Percentiles rank a stretch among this genome's conserved stretches.
Conservation (phyloP, 345 rosid species). For the Eucalyptus sp. region DNA sequence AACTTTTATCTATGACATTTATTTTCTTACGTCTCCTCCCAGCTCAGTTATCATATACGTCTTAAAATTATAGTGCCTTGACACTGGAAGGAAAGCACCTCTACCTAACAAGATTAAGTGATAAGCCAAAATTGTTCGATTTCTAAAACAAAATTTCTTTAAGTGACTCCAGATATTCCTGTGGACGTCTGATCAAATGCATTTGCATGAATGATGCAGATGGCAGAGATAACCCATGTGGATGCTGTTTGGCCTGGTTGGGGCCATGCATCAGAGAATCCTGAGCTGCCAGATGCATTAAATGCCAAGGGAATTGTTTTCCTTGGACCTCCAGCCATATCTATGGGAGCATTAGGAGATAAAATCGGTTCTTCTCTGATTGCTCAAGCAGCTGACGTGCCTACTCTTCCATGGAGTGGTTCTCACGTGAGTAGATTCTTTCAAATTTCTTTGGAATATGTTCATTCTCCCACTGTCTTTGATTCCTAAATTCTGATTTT, state of each 20-base stretch:
- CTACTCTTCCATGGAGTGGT: slow-evolving; percentile 99
- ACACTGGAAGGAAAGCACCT: not conserved
- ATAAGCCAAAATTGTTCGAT: not conserved
- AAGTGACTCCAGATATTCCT: not conserved
- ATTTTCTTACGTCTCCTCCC: not conserved
- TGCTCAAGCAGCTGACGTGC: slow-evolving; percentile 99
- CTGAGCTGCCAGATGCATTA: slow-evolving; percentile 92
- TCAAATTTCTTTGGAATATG: not conserved
- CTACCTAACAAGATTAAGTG: not conserved
- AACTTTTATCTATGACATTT: not conserved
- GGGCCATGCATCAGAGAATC: slow-evolving; percentile 99
- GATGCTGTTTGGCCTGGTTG: slow-evolving; percentile 99
- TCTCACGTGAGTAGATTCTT: slow-evolving; percentile 50
- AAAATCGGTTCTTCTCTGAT: slow-evolving; percentile 98
- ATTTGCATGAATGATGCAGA: slow-evolving; percentile 20
- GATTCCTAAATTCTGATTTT: not conserved
- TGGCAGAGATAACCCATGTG: slow-evolving; percentile 95
- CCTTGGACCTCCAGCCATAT: slow-evolving; percentile 88
- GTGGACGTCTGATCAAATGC: not conserved
- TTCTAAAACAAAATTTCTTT: not conserved
- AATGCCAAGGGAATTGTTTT: slow-evolving; percentile 73
- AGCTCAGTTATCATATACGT: not conserved
- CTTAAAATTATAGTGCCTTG: not conserved
- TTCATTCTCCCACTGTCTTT: not conserved
- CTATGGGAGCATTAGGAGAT: slow-evolving; percentile 98